Conservation (phyloP, 768 basidiomycete species). For the Hygrocybe punicea region DNA sequence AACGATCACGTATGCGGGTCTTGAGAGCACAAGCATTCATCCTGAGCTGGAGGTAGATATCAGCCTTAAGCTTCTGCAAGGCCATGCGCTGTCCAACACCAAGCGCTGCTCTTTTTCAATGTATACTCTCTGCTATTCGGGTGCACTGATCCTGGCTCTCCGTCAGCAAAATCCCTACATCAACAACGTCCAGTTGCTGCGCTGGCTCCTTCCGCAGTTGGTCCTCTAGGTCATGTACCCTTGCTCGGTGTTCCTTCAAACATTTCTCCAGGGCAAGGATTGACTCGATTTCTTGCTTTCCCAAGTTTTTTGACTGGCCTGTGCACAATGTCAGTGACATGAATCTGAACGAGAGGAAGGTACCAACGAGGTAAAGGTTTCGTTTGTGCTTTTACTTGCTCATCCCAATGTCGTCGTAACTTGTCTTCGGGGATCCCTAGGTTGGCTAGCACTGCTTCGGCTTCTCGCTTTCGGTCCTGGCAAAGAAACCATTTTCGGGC, state of each 20-base stretch:
- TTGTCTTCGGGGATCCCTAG: not conserved
- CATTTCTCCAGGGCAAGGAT: not conserved
- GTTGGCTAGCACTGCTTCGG: not conserved
- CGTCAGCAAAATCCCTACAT: not conserved
- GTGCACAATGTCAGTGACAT: not conserved
- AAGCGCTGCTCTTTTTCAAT: not conserved
- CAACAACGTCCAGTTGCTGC: not conserved
- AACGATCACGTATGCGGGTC: not conserved
- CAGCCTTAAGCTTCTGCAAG: not conserved
- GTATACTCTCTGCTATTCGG: not conserved
- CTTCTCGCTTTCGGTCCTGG: not conserved
- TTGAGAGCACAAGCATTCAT: slow-evolving; percentile 5
- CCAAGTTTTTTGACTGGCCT: slow-evolving; percentile 1
- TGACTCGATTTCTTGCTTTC: slow-evolving; percentile 5
- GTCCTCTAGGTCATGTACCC: not conserved
- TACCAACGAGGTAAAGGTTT: not conserved
- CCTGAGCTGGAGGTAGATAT: not conserved
- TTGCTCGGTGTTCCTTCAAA: not conserved
- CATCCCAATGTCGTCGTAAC: slow-evolving; percentile 1
- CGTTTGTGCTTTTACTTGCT: slow-evolving; percentile 3
- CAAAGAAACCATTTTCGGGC: not conserved
- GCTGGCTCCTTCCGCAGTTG: not conserved
- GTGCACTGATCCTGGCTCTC: not conserved
- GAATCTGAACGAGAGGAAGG: not conserved
- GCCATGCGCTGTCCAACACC: not conserved